phyloP scores from a whole-genome alignment of 2,329 filamentous ascomycete genomes.

The Aspergillus sclerotialis region DNA sequence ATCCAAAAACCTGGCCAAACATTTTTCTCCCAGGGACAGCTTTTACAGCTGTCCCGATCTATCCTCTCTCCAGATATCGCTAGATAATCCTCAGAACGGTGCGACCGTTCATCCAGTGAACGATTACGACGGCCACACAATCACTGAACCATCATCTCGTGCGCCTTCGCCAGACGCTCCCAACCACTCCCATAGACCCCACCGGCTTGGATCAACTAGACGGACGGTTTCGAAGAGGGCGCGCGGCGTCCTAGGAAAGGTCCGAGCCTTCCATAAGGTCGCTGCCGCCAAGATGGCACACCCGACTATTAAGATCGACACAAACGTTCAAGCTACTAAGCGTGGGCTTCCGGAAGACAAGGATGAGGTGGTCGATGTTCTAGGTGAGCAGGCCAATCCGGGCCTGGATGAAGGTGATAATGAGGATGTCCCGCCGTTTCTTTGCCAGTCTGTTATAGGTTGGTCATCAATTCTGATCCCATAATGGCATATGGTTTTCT shows the following conservation, averaged over 20 bases:
- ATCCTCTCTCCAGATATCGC: conserved; percentile 28
- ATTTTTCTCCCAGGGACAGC: conserved; percentile 32
- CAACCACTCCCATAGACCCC: conserved; percentile 22
- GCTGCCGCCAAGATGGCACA: conserved; percentile 37
- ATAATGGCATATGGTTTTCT: conserved; percentile 1
- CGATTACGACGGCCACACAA: conserved; percentile 16
- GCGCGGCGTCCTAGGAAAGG: conserved; percentile 34
- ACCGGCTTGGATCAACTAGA: conserved; percentile 23
- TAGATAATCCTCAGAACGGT: conserved; percentile 16
- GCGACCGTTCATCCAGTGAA: conserved; percentile 15
- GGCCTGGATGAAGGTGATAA: conserved; percentile 21
- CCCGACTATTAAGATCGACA: conserved; percentile 34
- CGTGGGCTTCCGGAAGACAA: conserved; percentile 30
- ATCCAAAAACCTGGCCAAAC: conserved; percentile 35
- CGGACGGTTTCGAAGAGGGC: conserved; percentile 32
- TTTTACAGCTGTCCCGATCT: conserved; percentile 39
- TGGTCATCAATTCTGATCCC: conserved; percentile 13
- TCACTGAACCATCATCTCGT: conserved; percentile 22
- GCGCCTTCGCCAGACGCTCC: conserved; percentile 24
- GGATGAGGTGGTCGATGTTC: conserved; percentile 22
- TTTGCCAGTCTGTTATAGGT: conserved; percentile 33
- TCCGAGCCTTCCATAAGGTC: conserved; percentile 33
- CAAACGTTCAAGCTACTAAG: conserved; percentile 31
- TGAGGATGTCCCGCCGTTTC: conserved; percentile 30
- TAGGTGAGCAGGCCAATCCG: conserved; percentile 20